Evolutionary conservation across 441 rosid genomes (phyloP), one percentile per base, ranked within the genome.

Genomic region (Sinapis alba): DNA sequence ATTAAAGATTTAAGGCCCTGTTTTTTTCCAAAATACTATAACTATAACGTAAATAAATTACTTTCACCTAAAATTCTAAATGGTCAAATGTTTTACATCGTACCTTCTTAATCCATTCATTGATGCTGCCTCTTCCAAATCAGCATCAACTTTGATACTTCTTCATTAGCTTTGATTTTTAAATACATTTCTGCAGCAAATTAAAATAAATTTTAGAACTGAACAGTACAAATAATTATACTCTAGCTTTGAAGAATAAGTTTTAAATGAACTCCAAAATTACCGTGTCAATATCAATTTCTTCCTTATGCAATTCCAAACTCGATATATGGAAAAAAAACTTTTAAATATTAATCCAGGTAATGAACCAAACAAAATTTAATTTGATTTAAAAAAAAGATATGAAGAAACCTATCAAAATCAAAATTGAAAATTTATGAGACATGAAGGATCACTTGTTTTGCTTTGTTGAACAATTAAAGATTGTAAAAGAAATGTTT

Each of bases 261-360:
- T 38, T 38, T 38, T 38, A 38, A 12, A 11, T 36, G 43, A 36
- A 36, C 43, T 34, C 41, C 53, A 78, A 84, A 34, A 34, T 34
- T 34, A 34, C 41, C 9, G 12, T 34, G 2, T 34, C 41, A 34
- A 0, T 8, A 34, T 34, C 41, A 34, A 3, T 9, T 9, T 9
- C 12, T 34, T 34, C 12, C 12, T 3, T 9, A 34, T 2, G 41
- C 41, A 9, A 34, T 34, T 34, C 2, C 9, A 34, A 34, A 8
- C 41, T 9, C 12, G 3, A 34, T 9, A 34, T 34, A 34, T 34
- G 2, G 9, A 8, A 34, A 34, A 34, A 2, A 34, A 36, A 10
- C 1, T 26, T 26, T 26, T 1, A 3, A 36, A 13, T 36, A 36
- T 34, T 34, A 34, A 34, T 34, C 12, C 34, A 34, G 12, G 9